Evolutionary conservation across 768 basidiomycete genomes (phyloP), one percentile per base, ranked within the genome.

Genomic region (Termitomyces heimii): DNA sequence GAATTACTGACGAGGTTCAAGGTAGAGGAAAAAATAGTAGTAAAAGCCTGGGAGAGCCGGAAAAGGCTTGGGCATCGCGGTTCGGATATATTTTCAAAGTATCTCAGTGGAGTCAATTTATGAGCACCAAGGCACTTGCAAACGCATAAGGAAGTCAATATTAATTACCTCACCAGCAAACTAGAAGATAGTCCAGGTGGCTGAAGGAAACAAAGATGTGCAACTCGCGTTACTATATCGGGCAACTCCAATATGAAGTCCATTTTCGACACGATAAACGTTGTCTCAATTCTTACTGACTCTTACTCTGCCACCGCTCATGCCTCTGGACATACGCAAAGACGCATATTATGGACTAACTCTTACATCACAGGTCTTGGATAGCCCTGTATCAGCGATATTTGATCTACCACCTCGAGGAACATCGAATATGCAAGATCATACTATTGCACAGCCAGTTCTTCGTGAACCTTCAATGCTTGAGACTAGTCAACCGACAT

Each of bases 321-420:
- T 61, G 60, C 40, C 56, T 59, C 40, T 51, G 9, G 39, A 35
- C 8, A 37, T 43, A 31, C 54, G 54, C 20, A 50, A 56, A 49
- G 56, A 57, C 58, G 53, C 57, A 46, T 49, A 53, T 59, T 53
- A 54, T 64, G 56, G 57, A 31, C 46, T 49, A 46, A 54, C 49
- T 42, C 61, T 60, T 29, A 24, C 46, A 47, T 28, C 29, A 29
- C 37, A 54, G 50, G 62, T 50, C 12, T 52, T 48, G 40, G 82
- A 80, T 46, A 89, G 85, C 59, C 86, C 86, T 35, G 80, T 83
- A 48, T 90, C 88, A 7, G 88, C 87, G 22, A 81, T 87, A 24
- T 90, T 91, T 65, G 88, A 91, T 67, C 75, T 89, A 29, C 87
- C 88, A 4, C 77, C 76, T 34, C 83, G 82, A 53, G 59, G 47